Base-by-base conservation (phyloP, 176 grass and related monocot species). In the Panicum miliaceum region DNA sequence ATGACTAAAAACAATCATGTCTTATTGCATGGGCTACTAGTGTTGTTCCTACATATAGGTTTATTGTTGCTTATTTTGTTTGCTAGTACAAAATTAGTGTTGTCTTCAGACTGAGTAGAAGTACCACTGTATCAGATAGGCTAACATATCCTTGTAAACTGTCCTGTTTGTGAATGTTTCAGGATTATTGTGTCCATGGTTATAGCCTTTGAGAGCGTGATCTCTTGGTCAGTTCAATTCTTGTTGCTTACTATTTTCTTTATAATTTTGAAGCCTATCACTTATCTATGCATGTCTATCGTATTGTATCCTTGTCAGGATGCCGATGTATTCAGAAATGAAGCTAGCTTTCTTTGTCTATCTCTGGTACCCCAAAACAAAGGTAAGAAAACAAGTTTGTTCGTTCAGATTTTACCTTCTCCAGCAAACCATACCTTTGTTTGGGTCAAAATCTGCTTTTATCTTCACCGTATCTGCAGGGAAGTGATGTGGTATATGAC, bases 271-370 rank as follows among this genome's bases (percentile, higher is more conserved):
- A 73, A 79, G 16, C 53, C 57, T 5, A 58, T 27, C 20, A 32
- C 51, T 82, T 73, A 12, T 46, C 73, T 65, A 73, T 71, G 19
- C 68, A 78, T 73, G 6, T 29, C 27, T 66, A 50, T 34, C 81
- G 6, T 78, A 22, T 14, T 38, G 14, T 85, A 36, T 58, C 56
- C 26, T 78, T 72, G 29, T 14, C 82, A 98, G 95, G 95, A 84
- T 98, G 86, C 95, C 95, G 45, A 98, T 98, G 92, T 98, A 93
- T 86, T 87, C 81, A 85, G 92, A 98, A 91, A 86, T 88, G 23
- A 98, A 98, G 82, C 79, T 98, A 79, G 92, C 95, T 61, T 97
- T 98, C 84, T 94, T 94, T 77, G 95, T 94, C 51, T 97, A 93
- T 86, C 80, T 97, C 19, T 97, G 95, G 92, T 97, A 93, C 80